Evolutionary conservation across 768 basidiomycete species (phyloP).

Genomic region (Termitomyces sp.): DNA sequence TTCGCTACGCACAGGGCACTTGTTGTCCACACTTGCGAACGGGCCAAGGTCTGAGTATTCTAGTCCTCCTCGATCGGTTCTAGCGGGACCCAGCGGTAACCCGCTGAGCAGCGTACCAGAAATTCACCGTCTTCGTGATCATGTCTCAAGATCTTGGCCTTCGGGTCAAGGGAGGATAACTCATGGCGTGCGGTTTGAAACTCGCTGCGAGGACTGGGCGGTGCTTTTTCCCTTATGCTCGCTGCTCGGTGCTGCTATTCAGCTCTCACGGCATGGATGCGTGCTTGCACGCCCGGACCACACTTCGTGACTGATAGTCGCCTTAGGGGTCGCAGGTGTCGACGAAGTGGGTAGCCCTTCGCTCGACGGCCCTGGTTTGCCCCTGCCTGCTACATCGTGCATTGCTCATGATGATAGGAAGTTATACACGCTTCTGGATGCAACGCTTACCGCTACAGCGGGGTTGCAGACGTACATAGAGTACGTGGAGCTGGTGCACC

Average conservation of each 20-base stretch:
- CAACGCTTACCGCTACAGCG: no score
- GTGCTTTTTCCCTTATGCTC: conserved; percentile 2
- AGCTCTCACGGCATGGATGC: conserved; percentile 14
- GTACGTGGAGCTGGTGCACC: not conserved
- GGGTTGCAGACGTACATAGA: not conserved
- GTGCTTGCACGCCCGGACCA: conserved; percentile 13
- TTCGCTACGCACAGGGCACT: conserved; percentile 55
- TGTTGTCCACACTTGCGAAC: conserved; percentile 48
- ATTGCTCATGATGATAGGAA: not conserved
- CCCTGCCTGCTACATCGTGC: not conserved
- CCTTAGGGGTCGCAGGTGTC: not conserved
- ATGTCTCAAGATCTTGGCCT: conserved; percentile 39
- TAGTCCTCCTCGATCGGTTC: conserved; percentile 59
- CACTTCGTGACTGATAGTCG: not conserved
- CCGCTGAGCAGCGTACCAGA: conserved; percentile 66
- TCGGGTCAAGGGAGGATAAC: conserved; percentile 31
- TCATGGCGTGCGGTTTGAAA: conserved; percentile 43
- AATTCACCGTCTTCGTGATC: conserved; percentile 34
- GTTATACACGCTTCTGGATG: not conserved
- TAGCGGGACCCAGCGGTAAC: conserved; percentile 59
- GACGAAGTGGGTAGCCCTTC: not conserved
- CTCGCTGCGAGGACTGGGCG: conserved; percentile 55
- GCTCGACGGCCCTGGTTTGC: not conserved
- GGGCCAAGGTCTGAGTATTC: conserved; percentile 83
- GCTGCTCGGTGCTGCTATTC: conserved; percentile 1